Evolutionary conservation across 805 yeast genomes (phyloP), one percentile per base, ranked within the genome.

Genomic region (Saturnispora kantuleensis): DNA sequence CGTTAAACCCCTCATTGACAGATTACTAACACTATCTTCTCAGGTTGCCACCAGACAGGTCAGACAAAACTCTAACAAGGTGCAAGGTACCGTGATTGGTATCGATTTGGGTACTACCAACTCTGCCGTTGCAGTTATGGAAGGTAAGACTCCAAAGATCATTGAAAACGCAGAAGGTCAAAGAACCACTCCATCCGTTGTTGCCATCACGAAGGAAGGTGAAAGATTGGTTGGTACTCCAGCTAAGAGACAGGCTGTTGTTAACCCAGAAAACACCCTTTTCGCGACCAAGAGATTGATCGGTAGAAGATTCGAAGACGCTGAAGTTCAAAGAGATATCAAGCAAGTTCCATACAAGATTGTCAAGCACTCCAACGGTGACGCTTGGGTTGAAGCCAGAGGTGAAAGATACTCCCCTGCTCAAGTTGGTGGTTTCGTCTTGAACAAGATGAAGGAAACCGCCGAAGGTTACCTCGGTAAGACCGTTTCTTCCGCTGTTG

Each of bases 371-470:
- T 59, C 64, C 10, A 77, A 77, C 55, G 85, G 84, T 34, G 86
- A 81, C 53, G 89, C 89, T 7, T 79, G 84, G 76, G 65, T 84
- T 33, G 70, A 69, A 43, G 64, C 74, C 18, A 66, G 68, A 37
- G 74, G 73, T 30, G 60, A 63, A 46, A 57, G 54, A 41, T 67
- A 74, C 52, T 76, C 87, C 6, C 93, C 90, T 5, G 70, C 84
- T 33, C 86, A 82, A 54, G 77, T 83, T 38, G 79, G 88, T 52
- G 83, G 86, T 21, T 67, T 70, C 37, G 72, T 88, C 53, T 77
- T 88, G 62, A 86, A 85, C 79, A 89, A 88, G 77, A 89, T 88
- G 96, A 89, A 88, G 80, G 96, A 89, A 74, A 89, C 96, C 55
- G 96, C 97, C 54, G 96, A 87, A 70, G 81, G 85, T 52, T 82